These are phyloP conservation scores for Xylaria sp. DNA, from an alignment of 2,329 filamentous ascomycete genomes.

Conservation along the genomic window DNA sequence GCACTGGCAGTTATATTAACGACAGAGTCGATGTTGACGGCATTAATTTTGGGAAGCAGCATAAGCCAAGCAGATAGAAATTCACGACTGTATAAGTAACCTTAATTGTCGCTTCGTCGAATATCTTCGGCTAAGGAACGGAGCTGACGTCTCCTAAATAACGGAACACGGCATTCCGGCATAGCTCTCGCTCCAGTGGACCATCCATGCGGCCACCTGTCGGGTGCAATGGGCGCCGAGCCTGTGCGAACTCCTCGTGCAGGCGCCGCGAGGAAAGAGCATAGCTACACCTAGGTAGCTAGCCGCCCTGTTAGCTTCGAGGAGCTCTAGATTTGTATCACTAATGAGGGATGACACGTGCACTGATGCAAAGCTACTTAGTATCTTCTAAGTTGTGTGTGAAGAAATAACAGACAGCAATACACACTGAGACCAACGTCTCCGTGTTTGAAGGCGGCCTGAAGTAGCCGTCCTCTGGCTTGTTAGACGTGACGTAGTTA, in stretches of 20 bases:
- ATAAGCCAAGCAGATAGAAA: background rate
- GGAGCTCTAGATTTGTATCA: background rate
- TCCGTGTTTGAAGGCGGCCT: conserved; percentile 24
- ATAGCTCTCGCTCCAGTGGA: background rate
- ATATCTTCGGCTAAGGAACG: background rate
- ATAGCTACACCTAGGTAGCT: conserved; percentile 1
- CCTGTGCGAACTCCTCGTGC: background rate
- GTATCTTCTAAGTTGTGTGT: background rate
- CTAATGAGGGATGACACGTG: background rate
- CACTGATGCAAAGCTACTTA: background rate
- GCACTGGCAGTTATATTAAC: background rate
- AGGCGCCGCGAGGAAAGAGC: background rate
- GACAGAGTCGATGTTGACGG: too few relatives aligned
- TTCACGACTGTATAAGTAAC: background rate
- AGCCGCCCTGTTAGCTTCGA: conserved; percentile 10
- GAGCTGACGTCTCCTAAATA: background rate
- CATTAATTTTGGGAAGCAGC: background rate
- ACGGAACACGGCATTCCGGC: conserved; percentile 2
- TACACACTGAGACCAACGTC: background rate
- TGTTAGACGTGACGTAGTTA: background rate
- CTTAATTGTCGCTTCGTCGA: background rate
- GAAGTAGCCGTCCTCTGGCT: background rate
- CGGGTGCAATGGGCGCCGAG: conserved; percentile 18
- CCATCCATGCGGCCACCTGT: background rate
- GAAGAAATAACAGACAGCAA: background rate